Base-by-base conservation (phyloP, 2,329 filamentous ascomycete genomes). In the Epichloe sylvatica region DNA sequence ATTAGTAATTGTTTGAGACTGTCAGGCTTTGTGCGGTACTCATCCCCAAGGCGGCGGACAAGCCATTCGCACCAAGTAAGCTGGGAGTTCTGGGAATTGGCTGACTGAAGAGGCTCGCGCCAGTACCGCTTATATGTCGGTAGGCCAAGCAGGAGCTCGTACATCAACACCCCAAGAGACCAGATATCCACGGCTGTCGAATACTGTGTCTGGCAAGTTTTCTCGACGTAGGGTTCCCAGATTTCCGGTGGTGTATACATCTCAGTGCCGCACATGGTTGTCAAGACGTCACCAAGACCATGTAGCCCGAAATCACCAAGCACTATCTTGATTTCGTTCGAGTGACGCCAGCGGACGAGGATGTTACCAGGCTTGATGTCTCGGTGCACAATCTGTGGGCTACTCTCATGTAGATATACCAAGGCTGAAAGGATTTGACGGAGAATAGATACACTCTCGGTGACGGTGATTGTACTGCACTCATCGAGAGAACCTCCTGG, bases 321-420 rank as follows among this genome's bases (percentile, higher is more conserved):
- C 7, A 38, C 36, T 7, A 38, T 7, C 8, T 38, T n/a, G 17
- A 38, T 38, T n/a, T 17, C 36, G 17, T 15, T 17, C 17, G 15
- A n/a, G 9, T 17, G 13, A 38, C 36, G 36, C 13, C 8, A 7
- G 36, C 36, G 78, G 34, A 95, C 72, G 6, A 96, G 71, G 19
- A 96, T 95, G 61, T 94, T 94, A 62, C 92, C 86, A 0, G 88
- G 87, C 65, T 94, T 94, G 68, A 96, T 94, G 58, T 96, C 90
- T 50, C 90, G 83, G 65, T 96, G 90, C 4, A 94, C 87, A 33
- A 61, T 38, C 36, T 2, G 36, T 38, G 36, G 36, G 95, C 92
- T 45, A 49, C 49, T 25, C n/a, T 47, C 40, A 21, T 59, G 57
- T 30, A 59, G 37, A 36, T 52, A 55, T 23, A 19, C 36, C n/a